Percentiles rank a stretch among this genome's conserved stretches.
phyloP scores from a whole-genome alignment of 345 rosid species.

The Eucalyptus melliodora region DNA sequence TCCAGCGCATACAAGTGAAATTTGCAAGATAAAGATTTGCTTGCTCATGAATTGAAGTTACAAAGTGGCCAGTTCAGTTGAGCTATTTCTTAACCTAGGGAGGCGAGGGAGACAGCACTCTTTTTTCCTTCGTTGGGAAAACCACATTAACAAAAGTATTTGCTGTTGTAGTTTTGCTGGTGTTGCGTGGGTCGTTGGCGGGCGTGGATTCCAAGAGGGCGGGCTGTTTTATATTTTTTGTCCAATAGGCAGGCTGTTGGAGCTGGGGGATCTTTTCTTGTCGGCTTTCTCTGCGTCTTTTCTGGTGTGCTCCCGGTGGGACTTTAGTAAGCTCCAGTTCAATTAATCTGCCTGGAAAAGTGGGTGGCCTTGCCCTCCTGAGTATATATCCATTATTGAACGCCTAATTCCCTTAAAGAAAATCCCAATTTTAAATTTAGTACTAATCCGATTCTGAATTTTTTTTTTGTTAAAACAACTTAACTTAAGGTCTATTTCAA shows the following conservation, averaged over 20 bases:
- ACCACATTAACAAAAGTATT: background rate
- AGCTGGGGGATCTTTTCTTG: background rate
- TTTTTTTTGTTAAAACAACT: too few species aligned
- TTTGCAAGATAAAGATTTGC: background rate
- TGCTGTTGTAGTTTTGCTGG: background rate
- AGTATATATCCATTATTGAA: background rate
- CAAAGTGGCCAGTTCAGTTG: background rate
- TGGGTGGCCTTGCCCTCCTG: background rate
- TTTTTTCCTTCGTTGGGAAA: rapidly evolving
- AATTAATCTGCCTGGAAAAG: background rate
- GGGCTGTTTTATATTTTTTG: background rate
- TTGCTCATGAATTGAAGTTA: background rate
- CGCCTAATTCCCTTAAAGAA: background rate
- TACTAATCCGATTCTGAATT: too few species aligned
- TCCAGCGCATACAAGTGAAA: background rate
- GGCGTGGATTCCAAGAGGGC: background rate
- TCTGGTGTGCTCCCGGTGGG: background rate
- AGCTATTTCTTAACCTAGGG: background rate
- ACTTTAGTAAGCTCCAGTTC: background rate
- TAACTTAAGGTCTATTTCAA: background rate
- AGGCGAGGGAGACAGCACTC: background rate
- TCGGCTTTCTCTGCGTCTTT: background rate
- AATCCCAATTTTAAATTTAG: too few species aligned
- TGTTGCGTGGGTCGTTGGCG: background rate
- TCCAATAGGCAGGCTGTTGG: background rate